phyloP scores from a whole-genome alignment of 352 stramenopile genomes.

The Globisporangium splendens region DNA sequence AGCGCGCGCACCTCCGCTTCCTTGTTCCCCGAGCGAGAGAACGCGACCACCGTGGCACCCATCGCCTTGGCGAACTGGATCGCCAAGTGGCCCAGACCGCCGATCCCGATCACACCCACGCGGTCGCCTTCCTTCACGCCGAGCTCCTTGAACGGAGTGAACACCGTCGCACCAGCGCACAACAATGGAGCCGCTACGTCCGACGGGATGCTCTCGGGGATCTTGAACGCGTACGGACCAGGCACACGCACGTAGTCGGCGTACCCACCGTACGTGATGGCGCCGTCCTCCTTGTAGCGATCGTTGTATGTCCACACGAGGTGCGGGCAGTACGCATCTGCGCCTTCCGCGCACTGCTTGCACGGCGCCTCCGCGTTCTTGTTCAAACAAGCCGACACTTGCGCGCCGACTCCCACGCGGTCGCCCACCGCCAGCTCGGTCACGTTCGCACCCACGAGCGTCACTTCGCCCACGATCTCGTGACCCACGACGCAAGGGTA shows the following conservation, averaged over 20 bases:
- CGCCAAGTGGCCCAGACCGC: conserved; percentile 80
- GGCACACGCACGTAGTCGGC: conserved; percentile 53
- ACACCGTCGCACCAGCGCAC: conserved; percentile 81
- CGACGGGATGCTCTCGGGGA: conserved; percentile 67
- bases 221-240: conserved; percentile 53
- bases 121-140: conserved; percentile 40
- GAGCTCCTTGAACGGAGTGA: conserved; percentile 48
- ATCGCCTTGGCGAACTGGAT: conserved; percentile 69
- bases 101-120: conserved; percentile 67
- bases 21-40: conserved; percentile 40
- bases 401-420: conserved; percentile 68
- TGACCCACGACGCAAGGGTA: conserved; percentile 42
- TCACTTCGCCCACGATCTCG: conserved; percentile 49
- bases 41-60: conserved; percentile 41
- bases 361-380: conserved; percentile 49
- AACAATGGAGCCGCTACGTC: conserved; percentile 56
- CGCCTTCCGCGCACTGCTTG: conserved; percentile 41
- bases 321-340: conserved; percentile 56
- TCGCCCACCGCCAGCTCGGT: conserved; percentile 65
- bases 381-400: conserved; percentile 60
- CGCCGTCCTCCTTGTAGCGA: conserved; percentile 26
- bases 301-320: conserved; percentile 47
- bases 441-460: conserved; percentile 32
- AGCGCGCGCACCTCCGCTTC: conserved; percentile 1
- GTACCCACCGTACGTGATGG: conserved; percentile 57